Base-by-base conservation (phyloP, 2,329 filamentous ascomycete species). In the Coleophoma cylindrospora region DNA sequence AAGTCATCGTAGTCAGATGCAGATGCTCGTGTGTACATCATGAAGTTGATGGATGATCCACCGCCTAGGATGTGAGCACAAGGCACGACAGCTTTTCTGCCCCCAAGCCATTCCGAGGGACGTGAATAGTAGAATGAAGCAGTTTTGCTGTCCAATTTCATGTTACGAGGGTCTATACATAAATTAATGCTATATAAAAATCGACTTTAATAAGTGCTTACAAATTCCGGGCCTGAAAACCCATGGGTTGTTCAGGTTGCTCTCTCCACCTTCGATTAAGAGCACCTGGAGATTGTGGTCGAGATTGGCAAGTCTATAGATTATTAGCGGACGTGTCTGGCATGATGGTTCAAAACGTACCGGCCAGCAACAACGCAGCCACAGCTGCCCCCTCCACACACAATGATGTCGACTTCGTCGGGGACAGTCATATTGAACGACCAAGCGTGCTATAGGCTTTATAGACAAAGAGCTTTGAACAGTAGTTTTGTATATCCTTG, bases 371-470 rank as follows among this genome's bases (percentile, higher is more conserved):
- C 74, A n/a, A 79, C 76, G 63, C 76, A 79, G 33, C 76, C 83
- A 54, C 77, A 81, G 64, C 83, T 87, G 49, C 86, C 86, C 62
- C 87, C 87, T 61, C 87, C 87, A 57, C 83, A 86, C 32, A 90
- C 84, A 60, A 90, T 90, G 60, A 91, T 89, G 65, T 90, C 87
- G 62, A 89, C 87, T 73, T 90, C 87, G 52, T 90, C 86, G 34
- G 86, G 86, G 55, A 90, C 43, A 10, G 50, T 52, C 50, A 52
- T 52, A 27, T 45, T 46, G 46, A 27, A 8, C 9, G 27, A 27
- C 9, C 27, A 27, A 27, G 6, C 9, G 27, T 27, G 7, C 27
- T 27, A 2, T 27, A 27, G 27, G 7, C 27, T 27, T 27, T 27
- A 27, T 7, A 27, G 27, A 27, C 27, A 10, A 8, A 7, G 27